phyloP scores from a whole-genome alignment of 768 basidiomycete genomes.

The Candolleomyces aberdarensis region DNA sequence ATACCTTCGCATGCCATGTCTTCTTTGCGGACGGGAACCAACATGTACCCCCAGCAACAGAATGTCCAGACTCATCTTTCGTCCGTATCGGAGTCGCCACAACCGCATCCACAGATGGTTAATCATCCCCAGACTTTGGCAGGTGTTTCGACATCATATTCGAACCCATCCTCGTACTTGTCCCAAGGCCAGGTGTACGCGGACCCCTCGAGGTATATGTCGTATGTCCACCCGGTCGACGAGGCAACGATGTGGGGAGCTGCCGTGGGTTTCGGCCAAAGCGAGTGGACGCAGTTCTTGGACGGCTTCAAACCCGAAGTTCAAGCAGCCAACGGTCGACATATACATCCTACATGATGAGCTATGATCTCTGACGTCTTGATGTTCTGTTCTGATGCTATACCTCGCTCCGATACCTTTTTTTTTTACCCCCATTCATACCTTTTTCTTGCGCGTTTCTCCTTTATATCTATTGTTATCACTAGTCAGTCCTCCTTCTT shows the following conservation, averaged over 20 bases:
- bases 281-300: conserved; percentile 66
- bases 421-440: not conserved
- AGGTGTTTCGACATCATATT: conserved; percentile 16
- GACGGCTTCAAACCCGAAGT: conserved; percentile 52
- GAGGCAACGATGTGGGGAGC: conserved; percentile 74
- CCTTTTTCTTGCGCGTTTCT: not conserved
- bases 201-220: conserved; percentile 40
- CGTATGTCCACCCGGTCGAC: conserved; percentile 50
- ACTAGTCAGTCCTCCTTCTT: not conserved
- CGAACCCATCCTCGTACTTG: conserved; percentile 8
- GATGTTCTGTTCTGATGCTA: not conserved
- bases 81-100: conserved; percentile 24
- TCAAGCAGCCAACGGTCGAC: conserved; percentile 10
- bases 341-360: conserved; percentile 7
- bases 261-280: conserved; percentile 68
- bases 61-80: conserved; percentile 9
- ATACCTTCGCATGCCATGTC: conserved; percentile 22
- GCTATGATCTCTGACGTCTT: conserved; percentile 1
- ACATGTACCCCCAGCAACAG: conserved; percentile 17
- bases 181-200: conserved; percentile 31
- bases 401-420: not conserved
- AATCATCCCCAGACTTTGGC: conserved; percentile 16
- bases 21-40: conserved; percentile 21
- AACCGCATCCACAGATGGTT: conserved; percentile 22
- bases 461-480: not conserved